Evolutionary conservation across 345 rosid species (phyloP).

Genomic region (Hibiscus trionum): DNA sequence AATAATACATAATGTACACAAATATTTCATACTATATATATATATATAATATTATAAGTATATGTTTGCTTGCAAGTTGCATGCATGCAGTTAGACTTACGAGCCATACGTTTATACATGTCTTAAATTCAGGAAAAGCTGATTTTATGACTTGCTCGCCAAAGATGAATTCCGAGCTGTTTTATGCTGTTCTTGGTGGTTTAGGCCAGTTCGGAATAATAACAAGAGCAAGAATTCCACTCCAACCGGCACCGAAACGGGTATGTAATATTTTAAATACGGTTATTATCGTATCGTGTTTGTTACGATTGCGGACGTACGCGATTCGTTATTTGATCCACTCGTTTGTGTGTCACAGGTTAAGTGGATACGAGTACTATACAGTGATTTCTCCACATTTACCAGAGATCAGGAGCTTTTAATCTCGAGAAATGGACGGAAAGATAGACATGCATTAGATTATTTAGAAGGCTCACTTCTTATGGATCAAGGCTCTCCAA

Average conservation of each 20-base stretch:
- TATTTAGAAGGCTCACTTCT: conserved; percentile 68
- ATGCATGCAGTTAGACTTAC: conserved; percentile 15
- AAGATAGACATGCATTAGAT: conserved; percentile 32
- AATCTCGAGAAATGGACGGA: conserved; percentile 43
- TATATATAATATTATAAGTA: too few relatives aligned
- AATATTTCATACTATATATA: neutral
- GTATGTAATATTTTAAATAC: conserved; percentile 17
- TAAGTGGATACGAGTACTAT: conserved; percentile 66
- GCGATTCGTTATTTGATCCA: neutral
- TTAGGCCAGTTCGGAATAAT: conserved; percentile 80
- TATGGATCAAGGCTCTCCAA: conserved; percentile 42
- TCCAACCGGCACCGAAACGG: conserved; percentile 58
- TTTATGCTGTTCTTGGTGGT: conserved; percentile 66
- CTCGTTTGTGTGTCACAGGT: conserved; percentile 24
- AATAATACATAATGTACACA: neutral
- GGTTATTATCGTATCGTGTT: neutral
- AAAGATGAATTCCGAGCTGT: conserved; percentile 43
- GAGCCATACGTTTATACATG: neutral
- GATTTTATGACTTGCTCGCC: conserved; percentile 53
- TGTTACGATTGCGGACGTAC: neutral
- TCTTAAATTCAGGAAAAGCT: conserved; percentile 50
- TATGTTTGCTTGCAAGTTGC: neutral
- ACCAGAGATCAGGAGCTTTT: conserved; percentile 56
- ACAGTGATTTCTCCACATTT: conserved; percentile 50
- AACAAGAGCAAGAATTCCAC: conserved; percentile 64